phyloP scores from a whole-genome alignment of 768 basidiomycete genomes.

The Suillus occidentalis region DNA sequence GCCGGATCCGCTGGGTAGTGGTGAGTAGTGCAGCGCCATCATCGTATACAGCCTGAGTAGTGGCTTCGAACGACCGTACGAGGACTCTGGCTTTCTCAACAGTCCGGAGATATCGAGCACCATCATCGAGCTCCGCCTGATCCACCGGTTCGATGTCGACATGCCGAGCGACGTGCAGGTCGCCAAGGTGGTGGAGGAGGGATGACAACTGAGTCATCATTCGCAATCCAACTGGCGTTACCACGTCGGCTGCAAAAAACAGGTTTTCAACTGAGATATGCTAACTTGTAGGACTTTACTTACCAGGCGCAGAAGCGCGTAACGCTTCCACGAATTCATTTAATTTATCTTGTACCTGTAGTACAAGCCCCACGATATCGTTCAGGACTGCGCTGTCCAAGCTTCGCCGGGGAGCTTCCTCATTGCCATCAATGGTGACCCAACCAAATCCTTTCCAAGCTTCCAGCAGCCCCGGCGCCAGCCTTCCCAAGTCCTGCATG shows the following conservation, averaged over 20 bases:
- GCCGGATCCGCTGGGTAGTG: slow-evolving; percentile 35
- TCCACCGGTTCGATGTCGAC: slow-evolving; percentile 50
- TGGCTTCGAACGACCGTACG: slow-evolving; percentile 47
- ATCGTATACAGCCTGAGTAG: slow-evolving; percentile 52
- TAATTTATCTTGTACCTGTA: slow-evolving; percentile 31
- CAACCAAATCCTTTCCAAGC: slow-evolving; percentile 59
- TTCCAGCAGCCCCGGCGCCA: slow-evolving; percentile 50
- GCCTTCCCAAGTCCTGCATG: slow-evolving; percentile 41
- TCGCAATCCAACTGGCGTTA: slow-evolving; percentile 30
- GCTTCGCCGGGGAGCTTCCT: slow-evolving; percentile 29
- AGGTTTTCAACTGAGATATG: not conserved
- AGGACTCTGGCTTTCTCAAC: slow-evolving; percentile 47
- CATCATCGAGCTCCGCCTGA: slow-evolving; percentile 32
- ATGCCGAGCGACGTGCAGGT: slow-evolving; percentile 51
- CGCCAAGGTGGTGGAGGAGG: slow-evolving; percentile 42
- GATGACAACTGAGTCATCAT: slow-evolving; percentile 40
- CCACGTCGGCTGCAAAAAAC: slow-evolving; percentile 18
- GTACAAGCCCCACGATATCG: slow-evolving; percentile 30
- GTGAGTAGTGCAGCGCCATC: slow-evolving; percentile 43
- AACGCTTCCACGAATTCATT: slow-evolving; percentile 19
- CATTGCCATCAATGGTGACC: slow-evolving; percentile 36
- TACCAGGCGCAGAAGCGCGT: slow-evolving; percentile 23
- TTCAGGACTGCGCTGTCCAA: slow-evolving; percentile 32
- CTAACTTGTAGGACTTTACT: not conserved
- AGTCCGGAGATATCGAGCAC: slow-evolving; percentile 38